A percentile compares a stretch with the other conserved stretches of the same genome.
Conservation (phyloP, 176 grass and related monocot species). For the Carex kokanica region DNA sequence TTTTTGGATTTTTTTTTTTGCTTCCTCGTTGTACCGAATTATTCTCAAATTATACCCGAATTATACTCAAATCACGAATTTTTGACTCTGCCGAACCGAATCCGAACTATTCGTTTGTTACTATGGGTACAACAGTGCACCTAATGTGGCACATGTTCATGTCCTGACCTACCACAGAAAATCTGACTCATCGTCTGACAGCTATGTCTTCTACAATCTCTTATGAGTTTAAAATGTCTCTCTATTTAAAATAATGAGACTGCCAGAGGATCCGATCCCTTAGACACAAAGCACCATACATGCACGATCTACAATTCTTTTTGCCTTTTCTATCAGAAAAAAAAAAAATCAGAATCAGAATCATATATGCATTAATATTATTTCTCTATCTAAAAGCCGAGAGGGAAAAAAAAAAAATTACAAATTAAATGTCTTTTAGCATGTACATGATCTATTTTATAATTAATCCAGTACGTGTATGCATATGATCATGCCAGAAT, state of each 20-base stretch:
- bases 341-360: not conserved
- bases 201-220: conserved; percentile 4
- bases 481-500: not conserved
- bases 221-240: not conserved
- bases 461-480: not conserved
- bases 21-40: too few species aligned
- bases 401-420: not conserved
- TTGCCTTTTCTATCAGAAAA: not conserved
- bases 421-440: not conserved
- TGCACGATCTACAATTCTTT: conserved; percentile 13
- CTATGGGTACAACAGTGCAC: too few species aligned
- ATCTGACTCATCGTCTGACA: not conserved
- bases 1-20: too few species aligned
- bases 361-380: not conserved
- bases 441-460: not conserved
- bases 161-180: not conserved
- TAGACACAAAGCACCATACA: conserved; percentile 1
- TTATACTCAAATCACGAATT: too few species aligned
- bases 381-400: not conserved
- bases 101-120: too few species aligned
- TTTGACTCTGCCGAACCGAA: too few species aligned
- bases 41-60: too few species aligned
- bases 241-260: not conserved
- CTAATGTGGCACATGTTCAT: not conserved
- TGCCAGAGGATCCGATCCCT: conserved; percentile 3